Base-by-base conservation (phyloP, 176 grass and related monocot species). In the Cenchrus fungigraminus region DNA sequence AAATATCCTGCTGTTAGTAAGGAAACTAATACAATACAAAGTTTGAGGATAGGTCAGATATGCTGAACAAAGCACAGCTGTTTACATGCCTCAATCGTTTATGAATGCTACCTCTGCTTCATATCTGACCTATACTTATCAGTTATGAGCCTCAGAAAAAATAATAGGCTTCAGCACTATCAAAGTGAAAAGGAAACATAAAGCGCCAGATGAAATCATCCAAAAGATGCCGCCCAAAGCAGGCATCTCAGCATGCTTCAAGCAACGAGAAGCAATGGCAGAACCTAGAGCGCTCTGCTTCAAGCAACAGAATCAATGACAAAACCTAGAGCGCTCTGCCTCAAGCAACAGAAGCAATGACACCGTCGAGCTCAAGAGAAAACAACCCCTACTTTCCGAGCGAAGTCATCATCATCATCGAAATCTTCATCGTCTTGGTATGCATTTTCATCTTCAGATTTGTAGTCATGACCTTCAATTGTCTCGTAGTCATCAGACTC, bases 331-430 rank as follows among this genome's bases (percentile, higher is more conserved):
- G 47, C n/a, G 7, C 73, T 89, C 74, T 32, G 57, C 79, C 43
- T 40, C 68, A 82, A 86, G 72, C 68, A 61, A 81, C 53, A 77
- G 7, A 89, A 57, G 67, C 58, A 89, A 83, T 34, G 73, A 61
- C 54, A 60, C 20, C 37, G 68, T 31, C 9, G 57, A 55, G 86
- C 68, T 77, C 15, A 99, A 56, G 93, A 91, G 43, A 96, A 82
- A 82, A 94, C 54, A 14, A 91, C 94, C 28, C 94, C 94, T 3
- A 99, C 91, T 94, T 92, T 94, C 28, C 8, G 92, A 74, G 97
- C 91, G 73, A 99, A 99, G 57, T 99, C 91, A n/a, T 98, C 91
- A 5, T 97, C 93, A 13, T 95, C 94, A 8, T 98, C 92, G 4
- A 82, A 85, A 47, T 95, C 92, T 50, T 94, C 93, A 0, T 87